A percentile compares a stretch with the other conserved stretches of the same genome.
Conservation (phyloP, 768 basidiomycete species). For the Mycena capillaripes region DNA sequence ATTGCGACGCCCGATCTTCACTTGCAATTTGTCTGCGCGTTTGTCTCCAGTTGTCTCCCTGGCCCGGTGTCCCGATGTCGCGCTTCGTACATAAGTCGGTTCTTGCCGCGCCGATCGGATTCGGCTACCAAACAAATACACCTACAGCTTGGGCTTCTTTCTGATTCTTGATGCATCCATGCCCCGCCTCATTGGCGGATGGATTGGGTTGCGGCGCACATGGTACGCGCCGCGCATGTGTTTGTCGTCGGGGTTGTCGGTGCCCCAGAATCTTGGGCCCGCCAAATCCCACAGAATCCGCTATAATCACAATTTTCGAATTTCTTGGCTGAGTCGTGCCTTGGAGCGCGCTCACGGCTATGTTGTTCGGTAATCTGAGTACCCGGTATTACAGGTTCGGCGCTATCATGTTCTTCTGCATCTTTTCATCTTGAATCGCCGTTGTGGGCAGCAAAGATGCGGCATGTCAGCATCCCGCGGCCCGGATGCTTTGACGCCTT, state of each 20-base stretch:
- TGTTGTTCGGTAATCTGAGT: not conserved
- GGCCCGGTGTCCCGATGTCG: not conserved
- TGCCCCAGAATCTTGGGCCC: not conserved
- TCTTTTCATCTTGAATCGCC: not conserved
- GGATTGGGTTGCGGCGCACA: conserved; percentile 6
- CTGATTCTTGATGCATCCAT: not conserved
- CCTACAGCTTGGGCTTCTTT: not conserved
- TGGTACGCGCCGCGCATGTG: conserved; percentile 7
- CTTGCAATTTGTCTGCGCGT: not conserved
- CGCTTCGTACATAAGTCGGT: not conserved
- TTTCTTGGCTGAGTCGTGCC: too few species aligned
- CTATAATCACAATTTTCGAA: not conserved
- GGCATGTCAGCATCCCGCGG: not conserved
- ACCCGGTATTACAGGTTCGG: not conserved
- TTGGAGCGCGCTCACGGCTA: too few species aligned
- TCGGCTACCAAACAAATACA: not conserved
- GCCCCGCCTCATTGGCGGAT: not conserved
- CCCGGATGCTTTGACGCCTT: not conserved
- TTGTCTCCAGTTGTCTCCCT: not conserved
- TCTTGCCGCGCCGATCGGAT: not conserved
- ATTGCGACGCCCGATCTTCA: conserved; percentile 4
- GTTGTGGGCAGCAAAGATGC: not conserved
- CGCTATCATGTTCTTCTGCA: not conserved
- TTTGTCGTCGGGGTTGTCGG: conserved; percentile 16
- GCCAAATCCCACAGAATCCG: not conserved